Percentiles rank a stretch among this genome's conserved stretches.
These are phyloP conservation scores for Pichia inconspicua DNA, from an alignment of 1,139 yeast genomes.

Conservation along the genomic window DNA sequence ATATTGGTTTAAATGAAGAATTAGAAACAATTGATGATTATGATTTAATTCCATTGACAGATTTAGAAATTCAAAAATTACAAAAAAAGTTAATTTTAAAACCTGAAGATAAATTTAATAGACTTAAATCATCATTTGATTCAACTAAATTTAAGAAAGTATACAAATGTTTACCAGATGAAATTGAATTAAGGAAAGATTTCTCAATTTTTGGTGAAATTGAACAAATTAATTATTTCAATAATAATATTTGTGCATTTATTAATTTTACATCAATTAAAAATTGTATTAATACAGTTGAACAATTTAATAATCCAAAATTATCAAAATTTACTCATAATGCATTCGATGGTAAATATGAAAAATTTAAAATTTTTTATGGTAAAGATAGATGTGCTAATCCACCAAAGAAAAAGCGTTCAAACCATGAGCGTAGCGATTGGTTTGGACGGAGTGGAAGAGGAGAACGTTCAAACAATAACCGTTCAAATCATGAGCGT, in stretches of 20 bases:
- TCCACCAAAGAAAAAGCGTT: slow-evolving; percentile 40
- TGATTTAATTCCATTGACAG: slow-evolving; percentile 3
- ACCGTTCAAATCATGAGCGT: not conserved
- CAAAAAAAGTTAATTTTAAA: slow-evolving; percentile 1
- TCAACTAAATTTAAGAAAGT: slow-evolving; percentile 4
- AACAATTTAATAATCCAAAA: slow-evolving; percentile 46
- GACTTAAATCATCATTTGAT: not conserved
- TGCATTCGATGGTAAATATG: slow-evolving; percentile 30
- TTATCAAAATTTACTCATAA: slow-evolving; percentile 28
- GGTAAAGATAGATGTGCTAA: slow-evolving; percentile 96
- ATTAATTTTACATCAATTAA: slow-evolving; percentile 84
- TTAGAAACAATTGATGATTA: slow-evolving; percentile 17
- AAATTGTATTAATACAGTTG: slow-evolving; percentile 80
- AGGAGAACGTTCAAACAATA: not conserved
- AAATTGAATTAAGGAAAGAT: slow-evolving; percentile 58
- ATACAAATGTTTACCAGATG: slow-evolving; percentile 36
- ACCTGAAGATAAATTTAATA: not conserved
- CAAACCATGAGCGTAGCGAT: too few species aligned
- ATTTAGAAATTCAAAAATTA: not conserved
- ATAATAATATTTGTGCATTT: slow-evolving; percentile 84
- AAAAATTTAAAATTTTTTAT: slow-evolving; percentile 59
- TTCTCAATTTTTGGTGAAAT: slow-evolving; percentile 83
- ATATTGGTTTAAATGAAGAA: slow-evolving; percentile 63
- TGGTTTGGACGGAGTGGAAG: not conserved
- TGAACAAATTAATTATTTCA: slow-evolving; percentile 83